phyloP scores from a whole-genome alignment of 2,329 filamentous ascomycete genomes.

The Verruconis gallopava region DNA sequence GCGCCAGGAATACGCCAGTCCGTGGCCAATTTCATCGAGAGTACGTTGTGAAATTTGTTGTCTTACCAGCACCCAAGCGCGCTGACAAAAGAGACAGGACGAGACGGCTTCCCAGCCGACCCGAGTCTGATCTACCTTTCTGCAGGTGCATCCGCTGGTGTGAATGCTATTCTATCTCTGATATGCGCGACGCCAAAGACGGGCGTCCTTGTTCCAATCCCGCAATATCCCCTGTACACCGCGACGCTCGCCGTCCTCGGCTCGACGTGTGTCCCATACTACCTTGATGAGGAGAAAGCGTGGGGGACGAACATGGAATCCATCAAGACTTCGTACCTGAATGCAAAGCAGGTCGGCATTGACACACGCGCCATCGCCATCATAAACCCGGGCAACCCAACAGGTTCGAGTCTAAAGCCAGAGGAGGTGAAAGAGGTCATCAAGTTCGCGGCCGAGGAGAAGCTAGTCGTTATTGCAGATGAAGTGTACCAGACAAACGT shows the following conservation, averaged over 20 bases:
- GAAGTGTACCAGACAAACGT: slow-evolving; percentile 99
- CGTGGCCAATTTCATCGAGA: slow-evolving; percentile 83
- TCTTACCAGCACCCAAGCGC: too few species aligned
- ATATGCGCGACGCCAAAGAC: slow-evolving; percentile 67
- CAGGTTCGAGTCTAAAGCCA: slow-evolving; percentile 70
- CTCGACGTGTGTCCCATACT: slow-evolving; percentile 81
- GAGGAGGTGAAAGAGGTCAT: slow-evolving; percentile 75
- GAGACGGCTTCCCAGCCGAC: slow-evolving; percentile 79
- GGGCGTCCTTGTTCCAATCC: slow-evolving; percentile 86
- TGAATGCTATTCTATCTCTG: slow-evolving; percentile 83
- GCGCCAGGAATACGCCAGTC: slow-evolving; percentile 76
- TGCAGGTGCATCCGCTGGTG: slow-evolving; percentile 81
- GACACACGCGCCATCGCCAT: slow-evolving; percentile 90
- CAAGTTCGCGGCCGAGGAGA: slow-evolving; percentile 71
- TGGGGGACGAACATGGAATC: slow-evolving; percentile 82
- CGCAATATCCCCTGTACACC: slow-evolving; percentile 96
- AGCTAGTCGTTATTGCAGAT: slow-evolving; percentile 82
- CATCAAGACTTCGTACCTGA: slow-evolving; percentile 59
- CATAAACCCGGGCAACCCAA: slow-evolving; percentile 98
- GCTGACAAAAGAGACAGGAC: slow-evolving; percentile 34
- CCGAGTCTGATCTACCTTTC: slow-evolving; percentile 78
- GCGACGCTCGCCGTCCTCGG: slow-evolving; percentile 79
- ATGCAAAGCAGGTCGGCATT: slow-evolving; percentile 62
- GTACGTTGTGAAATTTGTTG: too few species aligned
- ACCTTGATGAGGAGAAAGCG: slow-evolving; percentile 70